Percentiles rank a stretch among this genome's conserved stretches.
These are phyloP conservation scores for Boletus rubroflammeus DNA, from an alignment of 768 basidiomycete species.

Conservation along the genomic window DNA sequence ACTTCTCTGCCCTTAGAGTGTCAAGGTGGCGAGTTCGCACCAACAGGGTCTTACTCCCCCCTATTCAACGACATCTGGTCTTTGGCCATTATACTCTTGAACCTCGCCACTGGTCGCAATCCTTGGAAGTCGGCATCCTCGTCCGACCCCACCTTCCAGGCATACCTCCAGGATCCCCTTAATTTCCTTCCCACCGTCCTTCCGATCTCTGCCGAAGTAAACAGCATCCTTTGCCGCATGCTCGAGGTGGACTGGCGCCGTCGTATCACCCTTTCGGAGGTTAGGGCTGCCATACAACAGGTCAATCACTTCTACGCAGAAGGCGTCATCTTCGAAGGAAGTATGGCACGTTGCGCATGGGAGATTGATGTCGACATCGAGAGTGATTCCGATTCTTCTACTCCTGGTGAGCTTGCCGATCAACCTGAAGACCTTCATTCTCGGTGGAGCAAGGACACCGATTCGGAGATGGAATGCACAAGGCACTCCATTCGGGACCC, in stretches of 20 bases:
- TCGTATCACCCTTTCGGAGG: conserved; percentile 43
- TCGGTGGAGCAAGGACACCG: conserved; percentile 55
- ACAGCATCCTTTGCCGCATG: conserved; percentile 70
- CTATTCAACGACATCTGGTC: conserved; percentile 95
- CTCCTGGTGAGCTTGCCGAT: conserved; percentile 40
- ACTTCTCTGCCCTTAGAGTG: conserved; percentile 60
- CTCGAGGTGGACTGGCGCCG: conserved; percentile 65
- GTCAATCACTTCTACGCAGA: conserved; percentile 67
- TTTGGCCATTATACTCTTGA: conserved; percentile 92
- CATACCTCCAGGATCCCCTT: conserved; percentile 71
- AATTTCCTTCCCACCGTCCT: conserved; percentile 84
- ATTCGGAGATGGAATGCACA: conserved; percentile 34
- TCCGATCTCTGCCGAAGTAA: conserved; percentile 72
- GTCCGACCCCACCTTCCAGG: conserved; percentile 85
- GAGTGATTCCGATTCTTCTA: conserved; percentile 59
- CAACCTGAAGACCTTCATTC: conserved; percentile 44
- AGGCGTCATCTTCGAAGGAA: conserved; percentile 76
- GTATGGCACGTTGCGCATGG: conserved; percentile 76
- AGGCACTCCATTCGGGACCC: conserved; percentile 29
- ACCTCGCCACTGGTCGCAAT: conserved; percentile 90
- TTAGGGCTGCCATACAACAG: conserved; percentile 54
- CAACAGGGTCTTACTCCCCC: conserved; percentile 73
- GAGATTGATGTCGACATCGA: conserved; percentile 66
- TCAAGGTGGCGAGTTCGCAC: conserved; percentile 66
- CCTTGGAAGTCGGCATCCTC: conserved; percentile 90